phyloP scores from a whole-genome alignment of 2,329 filamentous ascomycete species.

The Pleomassaria siparia region DNA sequence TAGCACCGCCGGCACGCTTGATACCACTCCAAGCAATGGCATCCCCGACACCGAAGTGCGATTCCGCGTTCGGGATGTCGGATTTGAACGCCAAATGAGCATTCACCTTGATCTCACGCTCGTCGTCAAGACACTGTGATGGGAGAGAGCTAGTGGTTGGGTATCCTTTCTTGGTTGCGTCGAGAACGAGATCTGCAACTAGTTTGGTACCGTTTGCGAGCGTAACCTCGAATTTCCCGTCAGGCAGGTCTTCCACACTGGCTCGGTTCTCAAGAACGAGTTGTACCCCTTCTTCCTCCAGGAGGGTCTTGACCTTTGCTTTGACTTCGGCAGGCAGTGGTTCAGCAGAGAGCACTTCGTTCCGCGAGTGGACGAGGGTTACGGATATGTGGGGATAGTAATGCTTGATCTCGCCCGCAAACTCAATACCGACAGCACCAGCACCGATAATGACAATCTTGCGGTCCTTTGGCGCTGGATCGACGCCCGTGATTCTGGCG shows the following conservation, averaged over 20 bases:
- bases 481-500: constrained; percentile 41
- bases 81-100: constrained; percentile 58
- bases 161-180: constrained; percentile 65
- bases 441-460: constrained; percentile 75
- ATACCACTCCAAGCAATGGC: constrained; percentile 73
- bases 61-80: constrained; percentile 57
- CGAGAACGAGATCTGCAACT: constrained; percentile 65
- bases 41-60: constrained; percentile 72
- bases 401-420: constrained; percentile 75
- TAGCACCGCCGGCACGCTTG: constrained; percentile 75
- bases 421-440: constrained; percentile 77
- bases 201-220: constrained; percentile 51
- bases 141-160: constrained; percentile 68
- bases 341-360: constrained; percentile 71
- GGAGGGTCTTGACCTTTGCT: constrained; percentile 59
- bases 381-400: constrained; percentile 65
- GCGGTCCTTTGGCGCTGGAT: constrained; percentile 27
- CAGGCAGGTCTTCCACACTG: constrained; percentile 36
- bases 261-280: constrained; percentile 65
- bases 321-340: constrained; percentile 70
- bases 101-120: constrained; percentile 66
- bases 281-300: constrained; percentile 65
- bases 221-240: constrained; percentile 46
- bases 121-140: constrained; percentile 57
- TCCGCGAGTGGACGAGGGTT: constrained; percentile 73